Evolutionary conservation across 441 rosid species (phyloP).

Genomic region (Adansonia gregorii): DNA sequence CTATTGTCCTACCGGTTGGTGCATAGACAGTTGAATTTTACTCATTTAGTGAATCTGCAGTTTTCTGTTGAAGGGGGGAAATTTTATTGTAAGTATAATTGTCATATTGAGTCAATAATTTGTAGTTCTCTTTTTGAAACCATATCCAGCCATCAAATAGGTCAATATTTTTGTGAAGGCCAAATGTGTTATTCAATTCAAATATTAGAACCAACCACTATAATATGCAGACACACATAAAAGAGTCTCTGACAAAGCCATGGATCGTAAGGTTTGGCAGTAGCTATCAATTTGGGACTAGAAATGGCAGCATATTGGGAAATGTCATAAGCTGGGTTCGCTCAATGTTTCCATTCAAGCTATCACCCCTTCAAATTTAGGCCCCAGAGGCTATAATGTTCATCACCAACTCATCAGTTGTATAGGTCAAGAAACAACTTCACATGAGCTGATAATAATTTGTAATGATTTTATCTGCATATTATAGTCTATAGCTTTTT

Average conservation of each 20-base stretch:
- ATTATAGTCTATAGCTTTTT: background rate
- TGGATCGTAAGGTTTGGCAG: conserved; percentile 14
- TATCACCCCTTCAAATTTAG: conserved; percentile 25
- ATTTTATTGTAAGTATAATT: background rate
- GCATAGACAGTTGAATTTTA: conserved; percentile 9
- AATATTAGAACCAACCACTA: background rate
- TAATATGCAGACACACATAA: background rate
- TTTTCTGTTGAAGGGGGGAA: background rate
- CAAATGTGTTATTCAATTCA: conserved; percentile 2
- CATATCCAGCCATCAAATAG: conserved; percentile 1
- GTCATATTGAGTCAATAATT: conserved; percentile 4
- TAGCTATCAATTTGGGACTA: background rate
- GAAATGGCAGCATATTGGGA: background rate
- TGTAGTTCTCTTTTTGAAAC: background rate
- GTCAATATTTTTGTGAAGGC: background rate
- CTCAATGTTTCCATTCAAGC: conserved; percentile 33
- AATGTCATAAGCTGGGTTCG: conserved; percentile 15
- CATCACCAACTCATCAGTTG: conserved; percentile 15
- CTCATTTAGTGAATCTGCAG: background rate
- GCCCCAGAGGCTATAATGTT: conserved; percentile 20
- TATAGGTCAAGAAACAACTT: conserved; percentile 9
- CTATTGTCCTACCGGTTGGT: background rate
- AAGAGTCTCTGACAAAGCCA: background rate
- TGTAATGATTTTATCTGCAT: conserved; percentile 6
- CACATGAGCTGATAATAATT: conserved; percentile 16